Evolutionary conservation across 176 grass and related monocot species (phyloP).

Genomic region (Bonia amplexicaulis): DNA sequence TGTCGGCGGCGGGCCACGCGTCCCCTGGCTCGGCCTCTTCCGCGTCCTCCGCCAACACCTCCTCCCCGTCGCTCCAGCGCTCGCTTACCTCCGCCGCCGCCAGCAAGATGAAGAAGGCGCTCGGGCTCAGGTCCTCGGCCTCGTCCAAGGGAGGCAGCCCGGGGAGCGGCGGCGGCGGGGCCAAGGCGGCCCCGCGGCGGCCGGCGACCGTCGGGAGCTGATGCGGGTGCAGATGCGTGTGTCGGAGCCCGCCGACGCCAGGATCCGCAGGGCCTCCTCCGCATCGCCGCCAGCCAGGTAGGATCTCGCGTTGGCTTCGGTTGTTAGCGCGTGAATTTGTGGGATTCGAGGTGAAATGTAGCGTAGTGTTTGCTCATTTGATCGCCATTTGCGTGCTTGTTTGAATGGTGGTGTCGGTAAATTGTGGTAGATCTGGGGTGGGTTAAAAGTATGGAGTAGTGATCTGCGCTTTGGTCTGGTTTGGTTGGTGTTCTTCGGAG

Average conservation of each 20-base stretch:
- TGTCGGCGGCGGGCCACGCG: slow-evolving; percentile 7
- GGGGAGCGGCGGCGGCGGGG: slow-evolving; percentile 22
- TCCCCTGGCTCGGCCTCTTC: slow-evolving; percentile 27
- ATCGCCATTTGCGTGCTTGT: not conserved
- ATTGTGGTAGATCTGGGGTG: slow-evolving; percentile 38
- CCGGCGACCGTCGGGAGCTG: slow-evolving; percentile 70
- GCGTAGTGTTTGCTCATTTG: not conserved
- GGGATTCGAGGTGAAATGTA: slow-evolving; percentile 17
- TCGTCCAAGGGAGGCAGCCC: slow-evolving; percentile 67
- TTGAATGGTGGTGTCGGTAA: not conserved
- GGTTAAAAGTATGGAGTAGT: not conserved
- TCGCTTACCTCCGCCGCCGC: slow-evolving; percentile 88
- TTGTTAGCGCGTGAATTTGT: not conserved
- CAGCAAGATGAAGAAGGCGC: slow-evolving; percentile 98
- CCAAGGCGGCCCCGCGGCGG: slow-evolving; percentile 30
- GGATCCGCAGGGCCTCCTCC: slow-evolving; percentile 90
- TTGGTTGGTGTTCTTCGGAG: not conserved
- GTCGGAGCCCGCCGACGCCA: slow-evolving; percentile 73
- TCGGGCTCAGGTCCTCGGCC: slow-evolving; percentile 73
- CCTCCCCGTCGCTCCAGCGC: slow-evolving; percentile 65
- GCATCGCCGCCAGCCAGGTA: slow-evolving; percentile 84
- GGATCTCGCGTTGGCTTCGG: slow-evolving; percentile 15
- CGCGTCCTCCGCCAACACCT: slow-evolving; percentile 1
- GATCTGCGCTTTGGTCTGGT: slow-evolving; percentile 5
- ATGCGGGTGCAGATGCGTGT: slow-evolving; percentile 87